Conservation (phyloP, 164 flowering plant species). For the Tetracentron sinense region DNA sequence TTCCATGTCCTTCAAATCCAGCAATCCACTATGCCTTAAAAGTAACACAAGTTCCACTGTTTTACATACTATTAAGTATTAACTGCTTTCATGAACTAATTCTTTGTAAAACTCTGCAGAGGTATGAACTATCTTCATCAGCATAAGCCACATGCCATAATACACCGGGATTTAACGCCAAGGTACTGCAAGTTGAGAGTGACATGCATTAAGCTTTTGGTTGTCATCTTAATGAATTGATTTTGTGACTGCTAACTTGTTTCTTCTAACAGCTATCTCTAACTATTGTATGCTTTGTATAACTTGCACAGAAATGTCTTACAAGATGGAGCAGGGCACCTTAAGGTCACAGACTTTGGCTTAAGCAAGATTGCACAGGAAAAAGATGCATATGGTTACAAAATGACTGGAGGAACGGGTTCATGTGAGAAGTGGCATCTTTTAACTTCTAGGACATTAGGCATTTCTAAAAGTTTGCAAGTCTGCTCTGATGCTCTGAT, state of each 20-base stretch:
- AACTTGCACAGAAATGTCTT: constrained; percentile 42
- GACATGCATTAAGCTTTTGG: constrained; percentile 2
- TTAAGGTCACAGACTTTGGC: constrained; percentile 60
- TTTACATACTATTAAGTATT: no score
- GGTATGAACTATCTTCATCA: constrained; percentile 75
- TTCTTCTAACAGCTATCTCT: background rate
- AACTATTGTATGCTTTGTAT: background rate
- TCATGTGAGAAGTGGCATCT: constrained; percentile 36
- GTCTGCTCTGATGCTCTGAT: constrained; percentile 2
- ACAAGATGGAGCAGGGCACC: constrained; percentile 51
- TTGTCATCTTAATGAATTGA: no score
- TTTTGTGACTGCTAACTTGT: background rate
- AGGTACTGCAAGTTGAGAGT: constrained; percentile 31
- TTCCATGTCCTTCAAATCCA: no score
- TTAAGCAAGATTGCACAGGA: constrained; percentile 56
- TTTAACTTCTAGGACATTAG: background rate
- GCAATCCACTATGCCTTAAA: no score
- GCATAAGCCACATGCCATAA: constrained; percentile 55
- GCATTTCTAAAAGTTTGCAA: background rate
- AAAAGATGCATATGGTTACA: constrained; percentile 46
- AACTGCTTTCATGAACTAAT: background rate
- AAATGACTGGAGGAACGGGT: constrained; percentile 69
- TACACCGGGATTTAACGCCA: constrained; percentile 63
- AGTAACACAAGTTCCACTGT: no score
- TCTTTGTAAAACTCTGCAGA: constrained; percentile 26